phyloP scores from a whole-genome alignment of 2,329 filamentous ascomycete genomes.

The Phyllosticta citribraziliensis region DNA sequence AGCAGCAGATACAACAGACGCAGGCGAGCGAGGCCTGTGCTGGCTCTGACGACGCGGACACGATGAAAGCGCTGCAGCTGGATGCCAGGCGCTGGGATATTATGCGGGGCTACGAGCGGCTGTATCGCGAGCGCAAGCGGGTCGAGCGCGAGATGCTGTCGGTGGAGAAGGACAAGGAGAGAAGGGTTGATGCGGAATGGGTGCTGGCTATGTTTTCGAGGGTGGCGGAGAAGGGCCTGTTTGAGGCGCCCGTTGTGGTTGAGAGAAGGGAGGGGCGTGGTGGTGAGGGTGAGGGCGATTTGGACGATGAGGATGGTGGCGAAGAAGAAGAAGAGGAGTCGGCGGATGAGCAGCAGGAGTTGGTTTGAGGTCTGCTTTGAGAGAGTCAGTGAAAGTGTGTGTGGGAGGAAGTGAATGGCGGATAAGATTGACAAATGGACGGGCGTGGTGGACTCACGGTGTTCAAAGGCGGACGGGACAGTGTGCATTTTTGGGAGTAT shows the following conservation, averaged over 20 bases:
- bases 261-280: background rate
- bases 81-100: background rate
- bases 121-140: background rate
- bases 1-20: too few relatives aligned
- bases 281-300: background rate
- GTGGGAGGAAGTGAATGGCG: too few relatives aligned
- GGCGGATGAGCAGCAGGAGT: too few relatives aligned
- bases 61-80: background rate
- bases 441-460: too few relatives aligned
- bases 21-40: background rate
- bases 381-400: too few relatives aligned
- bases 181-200: background rate
- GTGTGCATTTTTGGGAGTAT: too few relatives aligned
- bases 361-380: too few relatives aligned
- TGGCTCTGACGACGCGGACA: background rate
- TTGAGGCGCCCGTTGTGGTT: background rate
- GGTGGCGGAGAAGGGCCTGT: background rate
- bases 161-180: background rate
- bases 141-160: background rate
- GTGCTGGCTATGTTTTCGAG: background rate
- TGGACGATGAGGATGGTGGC: background rate
- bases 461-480: too few relatives aligned
- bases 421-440: too few relatives aligned
- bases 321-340: background rate
- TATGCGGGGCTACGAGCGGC: background rate